A percentile compares a stretch with the other conserved stretches of the same genome.
phyloP scores from a whole-genome alignment of 2,329 filamentous ascomycete genomes.

The Rhinocladiella similis region DNA sequence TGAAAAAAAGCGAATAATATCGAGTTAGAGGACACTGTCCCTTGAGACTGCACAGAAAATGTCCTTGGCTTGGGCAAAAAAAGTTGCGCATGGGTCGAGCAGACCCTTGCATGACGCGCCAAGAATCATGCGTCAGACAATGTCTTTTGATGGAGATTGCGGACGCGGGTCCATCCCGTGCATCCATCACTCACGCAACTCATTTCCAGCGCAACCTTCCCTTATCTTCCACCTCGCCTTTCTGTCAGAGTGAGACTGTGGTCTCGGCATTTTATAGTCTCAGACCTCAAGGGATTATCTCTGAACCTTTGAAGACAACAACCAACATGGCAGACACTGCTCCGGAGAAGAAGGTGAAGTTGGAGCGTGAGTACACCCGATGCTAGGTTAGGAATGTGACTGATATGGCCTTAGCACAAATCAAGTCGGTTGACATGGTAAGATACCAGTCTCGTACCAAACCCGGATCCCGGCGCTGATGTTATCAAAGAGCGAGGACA shows the following conservation, averaged over 20 bases:
- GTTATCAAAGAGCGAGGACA: slow-evolving; percentile 81
- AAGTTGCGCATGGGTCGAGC: no score
- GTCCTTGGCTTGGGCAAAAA: not conserved
- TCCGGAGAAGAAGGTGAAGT: slow-evolving; percentile 67
- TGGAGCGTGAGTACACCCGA: slow-evolving; percentile 61
- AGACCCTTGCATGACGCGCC: no score
- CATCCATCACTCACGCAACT: not conserved
- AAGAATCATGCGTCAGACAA: no score
- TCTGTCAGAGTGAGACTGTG: not conserved
- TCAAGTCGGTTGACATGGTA: slow-evolving; percentile 99
- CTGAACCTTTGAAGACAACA: not conserved
- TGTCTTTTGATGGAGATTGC: not conserved
- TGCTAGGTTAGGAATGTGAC: not conserved
- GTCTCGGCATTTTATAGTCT: not conserved
- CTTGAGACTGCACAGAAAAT: no score
- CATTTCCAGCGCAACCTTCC: no score
- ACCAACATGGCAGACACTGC: not conserved
- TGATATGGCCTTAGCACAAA: slow-evolving; percentile 65
- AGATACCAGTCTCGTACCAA: slow-evolving; percentile 9
- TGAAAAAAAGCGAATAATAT: no score
- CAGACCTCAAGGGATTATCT: not conserved
- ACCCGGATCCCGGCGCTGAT: slow-evolving; percentile 22
- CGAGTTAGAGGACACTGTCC: no score
- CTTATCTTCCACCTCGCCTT: not conserved
- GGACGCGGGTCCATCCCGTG: not conserved